phyloP scores from a whole-genome alignment of 805 yeast species.

The Blastobotrys parvus region DNA sequence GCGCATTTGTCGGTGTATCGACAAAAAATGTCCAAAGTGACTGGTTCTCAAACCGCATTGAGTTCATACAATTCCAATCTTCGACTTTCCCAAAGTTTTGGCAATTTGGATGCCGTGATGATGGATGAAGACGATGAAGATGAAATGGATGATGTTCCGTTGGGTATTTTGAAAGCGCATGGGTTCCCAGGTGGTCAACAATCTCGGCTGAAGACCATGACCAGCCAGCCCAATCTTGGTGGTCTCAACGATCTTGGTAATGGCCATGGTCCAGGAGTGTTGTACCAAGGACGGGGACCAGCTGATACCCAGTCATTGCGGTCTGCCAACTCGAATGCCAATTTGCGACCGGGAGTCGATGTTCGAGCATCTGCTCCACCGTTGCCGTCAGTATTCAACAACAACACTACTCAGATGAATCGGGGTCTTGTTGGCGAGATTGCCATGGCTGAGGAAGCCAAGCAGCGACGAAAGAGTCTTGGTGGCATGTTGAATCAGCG shows the following conservation, averaged over 20 bases:
- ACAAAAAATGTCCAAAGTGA: conserved; percentile 33
- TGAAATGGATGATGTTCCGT: conserved; percentile 33
- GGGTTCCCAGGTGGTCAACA: conserved; percentile 22
- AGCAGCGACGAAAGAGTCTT: conserved; percentile 20
- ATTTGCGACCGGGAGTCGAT: neutral
- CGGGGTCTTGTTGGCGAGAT: conserved; percentile 35
- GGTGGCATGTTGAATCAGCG: conserved; percentile 3
- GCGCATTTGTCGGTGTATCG: conserved; percentile 34
- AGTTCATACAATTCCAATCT: conserved; percentile 6
- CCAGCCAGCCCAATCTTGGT: conserved; percentile 12
- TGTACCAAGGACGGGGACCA: conserved; percentile 2
- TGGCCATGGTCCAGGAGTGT: conserved; percentile 3
- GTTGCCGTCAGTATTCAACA: conserved; percentile 21
- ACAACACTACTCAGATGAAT: conserved; percentile 10
- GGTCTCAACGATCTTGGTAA: conserved; percentile 1
- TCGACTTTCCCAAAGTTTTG: conserved; percentile 5
- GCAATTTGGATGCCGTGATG: conserved; percentile 4
- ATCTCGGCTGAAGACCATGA: conserved; percentile 11
- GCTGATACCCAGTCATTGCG: conserved; percentile 11
- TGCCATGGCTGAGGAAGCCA: conserved; percentile 32
- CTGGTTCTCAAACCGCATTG: conserved; percentile 22
- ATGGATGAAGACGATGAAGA: conserved; percentile 27
- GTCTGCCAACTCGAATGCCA: conserved; percentile 7
- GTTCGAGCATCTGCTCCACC: conserved; percentile 11
- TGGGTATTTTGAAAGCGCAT: conserved; percentile 33